Evolutionary conservation across 257 asterid genomes (phyloP), one percentile per base, ranked within the genome.

Genomic region (Catharanthus roseus): DNA sequence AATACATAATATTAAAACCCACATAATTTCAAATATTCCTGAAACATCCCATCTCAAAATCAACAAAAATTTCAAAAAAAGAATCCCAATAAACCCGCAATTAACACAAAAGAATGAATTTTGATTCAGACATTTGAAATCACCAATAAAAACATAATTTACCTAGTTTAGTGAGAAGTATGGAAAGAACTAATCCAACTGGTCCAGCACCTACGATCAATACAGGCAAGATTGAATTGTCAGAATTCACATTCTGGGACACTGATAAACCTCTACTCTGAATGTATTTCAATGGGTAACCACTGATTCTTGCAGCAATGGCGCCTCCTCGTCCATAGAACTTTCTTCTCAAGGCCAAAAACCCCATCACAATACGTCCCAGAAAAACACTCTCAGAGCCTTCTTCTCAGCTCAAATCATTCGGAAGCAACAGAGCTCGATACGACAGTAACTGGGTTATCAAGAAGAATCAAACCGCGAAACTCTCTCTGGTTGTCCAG

Each of bases 191-290:
- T 38, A 93, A 89, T 45, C 97, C 99, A 79, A 93, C 97, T 5
- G 99, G 99, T 62, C 99, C 99, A 4, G 96, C 99, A 45, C 99
- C 99, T 7, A 93, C 83, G 73, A 93, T 93, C 83, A 93, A 79
- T 28, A 93, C 99, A 0, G 97, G 97, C 74, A 86, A 68, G 63
- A 78, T 74, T 34, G 91, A 82, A 66, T 78, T 88, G 7, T 71
- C 78, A 33, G 65, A 68, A 67, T 78, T 60, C 64, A 36, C 71
- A 60, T 76, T 54, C 29, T 50, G 62, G 54, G 70, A 67, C 54
- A 68, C 79, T 0, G 96, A 86, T 12, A 81, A 72, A 23, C 75
- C 49, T 79, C 89, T 85, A 70, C 75, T 80, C 65, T 76, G 85
- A 42, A 69, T 56, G 68, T 41, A 65, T 10, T 41, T 49, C 77